Base-by-base conservation (phyloP, 2,329 filamentous ascomycete genomes). In the Volutella citrinella region DNA sequence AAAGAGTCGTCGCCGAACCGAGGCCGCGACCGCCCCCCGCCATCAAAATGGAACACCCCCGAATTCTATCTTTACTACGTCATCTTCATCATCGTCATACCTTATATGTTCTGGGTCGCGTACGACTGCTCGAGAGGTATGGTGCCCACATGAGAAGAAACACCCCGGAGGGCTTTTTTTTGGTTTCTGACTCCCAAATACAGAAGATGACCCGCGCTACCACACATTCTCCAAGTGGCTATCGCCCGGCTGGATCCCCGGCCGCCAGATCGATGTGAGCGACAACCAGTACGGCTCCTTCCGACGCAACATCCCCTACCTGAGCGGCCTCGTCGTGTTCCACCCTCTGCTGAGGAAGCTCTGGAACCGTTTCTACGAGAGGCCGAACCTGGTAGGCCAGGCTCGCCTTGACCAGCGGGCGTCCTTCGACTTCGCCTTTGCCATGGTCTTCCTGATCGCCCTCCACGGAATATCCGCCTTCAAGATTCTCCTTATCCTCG, bases 91-190 rank as follows among this genome's bases (percentile, higher is more conserved):
- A 56, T 77, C 6, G 72, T 70, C 35, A 72, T 97, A 17, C 87
- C 88, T 8, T 75, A 81, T 52, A 98, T 98, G 90, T 88, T 95
- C 64, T 95, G 88, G 70, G 72, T 83, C n/a, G 82, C 84, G 9
- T 86, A 89, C 48, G 78, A 87, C 64, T 88, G 95, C 27, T 98
- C 93, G 16, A 77, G 82, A 64, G 76, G 90, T 90, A 63, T 38
- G 72, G 69, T 24, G 10, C 5, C 20, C 25, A 27, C 17, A 19
- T 10, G 11, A 22, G 4, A 3, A 10, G 10, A 4, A 6, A 10
- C n/a, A n/a, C n/a, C n/a, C n/a, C n/a, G n/a, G n/a, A n/a, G n/a
- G n/a, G n/a, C n/a, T n/a, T n/a, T n/a, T n/a, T n/a, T n/a, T n/a
- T n/a, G n/a, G n/a, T n/a, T n/a, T n/a, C n/a, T n/a, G n/a, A n/a